Evolutionary conservation across 139 green algal genomes (phyloP), one percentile per base, ranked within the genome.

Genomic region (Volvox reticuliferus): DNA sequence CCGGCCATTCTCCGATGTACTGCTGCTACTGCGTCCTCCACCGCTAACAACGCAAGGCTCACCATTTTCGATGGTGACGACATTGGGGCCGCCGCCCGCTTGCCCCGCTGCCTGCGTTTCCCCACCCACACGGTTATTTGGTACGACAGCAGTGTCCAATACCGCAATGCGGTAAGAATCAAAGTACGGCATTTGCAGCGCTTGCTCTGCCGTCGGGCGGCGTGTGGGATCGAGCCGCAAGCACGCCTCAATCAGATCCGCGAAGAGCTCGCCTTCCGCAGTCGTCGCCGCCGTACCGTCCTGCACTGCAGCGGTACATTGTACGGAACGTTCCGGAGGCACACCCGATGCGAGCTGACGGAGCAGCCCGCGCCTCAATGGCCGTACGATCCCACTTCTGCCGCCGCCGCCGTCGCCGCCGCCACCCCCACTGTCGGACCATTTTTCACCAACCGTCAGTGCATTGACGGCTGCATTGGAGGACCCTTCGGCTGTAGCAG

Each of bases 171-270:
- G 12, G 61, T 33, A 37, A 0, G 30, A 36, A 28, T 5, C 33
- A 88, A 90, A 90, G 86, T 90, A 90, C 55, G 86, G 73, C 86
- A 90, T 76, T 19, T 62, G 50, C 9, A 90, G 30, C 21, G 79
- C 36, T 75, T 90, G 26, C 9, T 36, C 50, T 28, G 50, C 50
- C 18, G 30, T 83, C 1, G 86, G 86, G 26, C 86, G 32, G 5
- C 12, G 12, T 1, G 12, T 35, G 2, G 86, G 86, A 32, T 83
- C 73, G 2, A 76, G 71, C 30, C 35, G n/a, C 20, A 90, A 75
- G 50, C 86, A 90, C 0, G 73, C n/a, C 30, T 33, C 86, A 30
- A 90, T 12, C n/a, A 90, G 50, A 1, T 83, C 73, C 3, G 37
- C 17, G 2, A 89, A 75, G 24, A 61, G 63, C 63, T 76, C n/a